Conservation (phyloP, 768 basidiomycete species). For the Calocybe gangraenosa region DNA sequence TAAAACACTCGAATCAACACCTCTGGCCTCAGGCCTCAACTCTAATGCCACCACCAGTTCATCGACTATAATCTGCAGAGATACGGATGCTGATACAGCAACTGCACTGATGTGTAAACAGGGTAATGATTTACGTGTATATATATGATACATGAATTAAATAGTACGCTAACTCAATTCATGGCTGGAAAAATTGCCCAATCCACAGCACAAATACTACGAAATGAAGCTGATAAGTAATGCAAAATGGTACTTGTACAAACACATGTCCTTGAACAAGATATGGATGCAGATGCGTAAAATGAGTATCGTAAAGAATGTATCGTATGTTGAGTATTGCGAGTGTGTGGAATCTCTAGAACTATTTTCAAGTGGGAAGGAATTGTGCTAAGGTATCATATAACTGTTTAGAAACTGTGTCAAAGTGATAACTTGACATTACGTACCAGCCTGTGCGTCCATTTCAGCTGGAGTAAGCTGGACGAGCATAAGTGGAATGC, state of each 20-base stretch:
- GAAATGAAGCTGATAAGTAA: constrained; percentile 6
- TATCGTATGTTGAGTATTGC: neutral
- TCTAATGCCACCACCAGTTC: too few relatives aligned
- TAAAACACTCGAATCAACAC: too few relatives aligned
- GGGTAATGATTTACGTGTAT: too few relatives aligned
- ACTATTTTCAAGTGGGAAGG: constrained; percentile 47
- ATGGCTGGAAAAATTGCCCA: too few relatives aligned
- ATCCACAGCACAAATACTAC: too few relatives aligned
- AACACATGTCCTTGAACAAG: constrained; percentile 1
- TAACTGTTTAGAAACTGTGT: neutral
- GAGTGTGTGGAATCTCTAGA: neutral
- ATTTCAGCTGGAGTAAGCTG: constrained; percentile 56
- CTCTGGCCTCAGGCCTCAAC: too few relatives aligned
- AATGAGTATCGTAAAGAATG: too few relatives aligned
- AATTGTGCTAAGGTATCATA: constrained; percentile 40
- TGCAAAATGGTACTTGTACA: constrained; percentile 2
- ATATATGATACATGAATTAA: too few relatives aligned
- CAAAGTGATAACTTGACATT: neutral
- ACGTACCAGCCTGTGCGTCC: constrained; percentile 69
- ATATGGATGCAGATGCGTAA: constrained; percentile 3
- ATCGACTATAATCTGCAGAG: too few relatives aligned
- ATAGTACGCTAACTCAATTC: too few relatives aligned
- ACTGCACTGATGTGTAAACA: too few relatives aligned
- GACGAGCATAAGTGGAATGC: constrained; percentile 2
- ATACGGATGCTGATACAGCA: too few relatives aligned